Evolutionary conservation across 805 yeast species (phyloP).

Genomic region (Candida andamanensis): DNA sequence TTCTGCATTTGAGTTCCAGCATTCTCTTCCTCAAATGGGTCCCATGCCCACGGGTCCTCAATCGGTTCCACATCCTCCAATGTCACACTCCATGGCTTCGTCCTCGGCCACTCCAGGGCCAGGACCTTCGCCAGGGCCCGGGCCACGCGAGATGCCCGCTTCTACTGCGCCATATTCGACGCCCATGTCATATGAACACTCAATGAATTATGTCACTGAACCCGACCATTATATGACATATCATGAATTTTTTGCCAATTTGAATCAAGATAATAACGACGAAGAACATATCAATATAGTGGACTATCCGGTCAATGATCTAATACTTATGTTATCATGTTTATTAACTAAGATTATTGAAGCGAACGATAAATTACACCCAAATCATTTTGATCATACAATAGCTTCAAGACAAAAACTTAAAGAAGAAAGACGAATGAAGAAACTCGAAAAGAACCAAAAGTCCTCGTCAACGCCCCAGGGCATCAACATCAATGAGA

Average conservation of each 20-base stretch:
- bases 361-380: slow-evolving; percentile 80
- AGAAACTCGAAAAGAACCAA: slow-evolving; percentile 17
- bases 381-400: slow-evolving; percentile 53
- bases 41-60: slow-evolving; percentile 1
- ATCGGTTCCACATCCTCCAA: slow-evolving; percentile 4
- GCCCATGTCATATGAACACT: slow-evolving; percentile 3
- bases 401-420: slow-evolving; percentile 35
- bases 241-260: slow-evolving; percentile 31
- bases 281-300: slow-evolving; percentile 69
- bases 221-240: slow-evolving; percentile 43
- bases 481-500: slow-evolving; percentile 6
- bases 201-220: slow-evolving; percentile 12
- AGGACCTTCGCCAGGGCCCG: slow-evolving; percentile 2
- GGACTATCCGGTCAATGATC: slow-evolving; percentile 73
- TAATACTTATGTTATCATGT: slow-evolving; percentile 80
- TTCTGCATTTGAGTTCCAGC: not conserved
- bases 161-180: not conserved
- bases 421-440: slow-evolving; percentile 28
- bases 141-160: not conserved
- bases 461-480: not conserved
- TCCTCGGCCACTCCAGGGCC: slow-evolving; percentile 4
- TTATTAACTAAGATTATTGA: slow-evolving; percentile 81
- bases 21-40: too few relatives aligned
- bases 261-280: slow-evolving; percentile 15
- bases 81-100: slow-evolving; percentile 1